phyloP scores from a whole-genome alignment of 2,329 filamentous ascomycete species.

The Podosphaera fusca region DNA sequence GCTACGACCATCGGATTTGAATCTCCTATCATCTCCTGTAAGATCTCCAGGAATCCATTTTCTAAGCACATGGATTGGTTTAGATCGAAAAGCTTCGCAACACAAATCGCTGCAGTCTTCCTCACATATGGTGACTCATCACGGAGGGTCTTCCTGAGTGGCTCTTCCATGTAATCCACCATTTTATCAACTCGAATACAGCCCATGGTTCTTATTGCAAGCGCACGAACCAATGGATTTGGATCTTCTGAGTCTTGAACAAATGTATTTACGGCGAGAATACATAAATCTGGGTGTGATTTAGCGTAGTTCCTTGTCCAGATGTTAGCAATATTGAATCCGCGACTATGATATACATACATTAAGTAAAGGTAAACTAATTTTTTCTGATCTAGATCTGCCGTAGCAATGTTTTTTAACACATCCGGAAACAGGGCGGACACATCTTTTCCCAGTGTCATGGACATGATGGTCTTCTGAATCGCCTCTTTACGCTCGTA shows the following conservation, averaged over 20 bases:
- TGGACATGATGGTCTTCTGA: slow-evolving; percentile 99
- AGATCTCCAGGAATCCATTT: slow-evolving; percentile 79
- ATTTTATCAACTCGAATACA: slow-evolving; percentile 98
- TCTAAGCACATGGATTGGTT: slow-evolving; percentile 84
- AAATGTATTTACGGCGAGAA: slow-evolving; percentile 96
- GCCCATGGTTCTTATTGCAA: slow-evolving; percentile 95
- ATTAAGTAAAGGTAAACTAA: slow-evolving; percentile 96
- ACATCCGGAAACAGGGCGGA: slow-evolving; percentile 94
- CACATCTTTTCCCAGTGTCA: slow-evolving; percentile 97
- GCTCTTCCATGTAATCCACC: slow-evolving; percentile 99
- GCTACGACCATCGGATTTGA: slow-evolving; percentile 98
- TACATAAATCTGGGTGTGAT: slow-evolving; percentile 93
- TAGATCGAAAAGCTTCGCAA: slow-evolving; percentile 91
- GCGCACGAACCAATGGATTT: slow-evolving; percentile 79
- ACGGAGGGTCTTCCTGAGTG: slow-evolving; percentile 77
- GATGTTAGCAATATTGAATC: slow-evolving; percentile 1
- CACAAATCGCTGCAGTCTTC: slow-evolving; percentile 93
- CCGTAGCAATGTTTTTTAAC: slow-evolving; percentile 92
- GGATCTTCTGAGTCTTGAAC: slow-evolving; percentile 98
- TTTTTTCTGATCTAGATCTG: slow-evolving; percentile 94
- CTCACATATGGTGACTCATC: slow-evolving; percentile 97
- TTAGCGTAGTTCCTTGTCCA: slow-evolving; percentile 83
- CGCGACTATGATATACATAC: slow-evolving; percentile 22
- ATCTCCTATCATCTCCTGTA: slow-evolving; percentile 92
- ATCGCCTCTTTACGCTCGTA: slow-evolving; percentile 98